These are phyloP conservation scores for Aureobasidium mangrovei DNA, from an alignment of 2,329 filamentous ascomycete species.

Conservation along the genomic window DNA sequence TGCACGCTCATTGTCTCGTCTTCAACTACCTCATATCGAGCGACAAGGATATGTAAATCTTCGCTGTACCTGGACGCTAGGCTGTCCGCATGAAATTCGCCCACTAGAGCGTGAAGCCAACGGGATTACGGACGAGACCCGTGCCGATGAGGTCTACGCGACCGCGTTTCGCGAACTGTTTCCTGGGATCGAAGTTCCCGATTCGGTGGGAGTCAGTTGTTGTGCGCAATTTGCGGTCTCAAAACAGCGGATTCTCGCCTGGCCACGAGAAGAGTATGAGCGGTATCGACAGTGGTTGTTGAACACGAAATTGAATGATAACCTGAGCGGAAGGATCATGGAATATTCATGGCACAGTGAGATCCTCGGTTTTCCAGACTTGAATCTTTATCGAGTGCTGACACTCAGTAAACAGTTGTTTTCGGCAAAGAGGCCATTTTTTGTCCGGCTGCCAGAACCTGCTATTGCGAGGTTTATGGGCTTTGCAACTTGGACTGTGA, in stretches of 20 bases:
- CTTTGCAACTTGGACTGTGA: constrained; percentile 43
- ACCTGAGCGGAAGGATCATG: constrained; percentile 44
- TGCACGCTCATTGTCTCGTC: constrained; percentile 39
- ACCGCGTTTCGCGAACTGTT: constrained; percentile 44
- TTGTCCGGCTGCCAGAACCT: constrained; percentile 52
- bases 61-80: constrained; percentile 44
- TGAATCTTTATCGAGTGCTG: background rate
- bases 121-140: constrained; percentile 32
- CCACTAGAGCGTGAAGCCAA: constrained; percentile 31
- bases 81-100: constrained; percentile 44
- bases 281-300: constrained; percentile 42
- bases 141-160: constrained; percentile 42
- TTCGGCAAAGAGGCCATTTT: constrained; percentile 33
- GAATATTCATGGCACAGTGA: constrained; percentile 51
- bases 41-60: constrained; percentile 46
- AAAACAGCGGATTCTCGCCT: constrained; percentile 36
- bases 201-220: constrained; percentile 42
- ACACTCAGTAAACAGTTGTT: constrained; percentile 4
- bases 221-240: constrained; percentile 49
- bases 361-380: background rate
- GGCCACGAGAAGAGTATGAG: constrained; percentile 41
- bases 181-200: constrained; percentile 31
- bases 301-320: constrained; percentile 39
- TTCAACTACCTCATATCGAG: constrained; percentile 41
- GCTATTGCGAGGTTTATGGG: constrained; percentile 62